These are phyloP conservation scores for Micractinium sp. DNA, from an alignment of 139 green algal genomes.

Conservation along the genomic window DNA sequence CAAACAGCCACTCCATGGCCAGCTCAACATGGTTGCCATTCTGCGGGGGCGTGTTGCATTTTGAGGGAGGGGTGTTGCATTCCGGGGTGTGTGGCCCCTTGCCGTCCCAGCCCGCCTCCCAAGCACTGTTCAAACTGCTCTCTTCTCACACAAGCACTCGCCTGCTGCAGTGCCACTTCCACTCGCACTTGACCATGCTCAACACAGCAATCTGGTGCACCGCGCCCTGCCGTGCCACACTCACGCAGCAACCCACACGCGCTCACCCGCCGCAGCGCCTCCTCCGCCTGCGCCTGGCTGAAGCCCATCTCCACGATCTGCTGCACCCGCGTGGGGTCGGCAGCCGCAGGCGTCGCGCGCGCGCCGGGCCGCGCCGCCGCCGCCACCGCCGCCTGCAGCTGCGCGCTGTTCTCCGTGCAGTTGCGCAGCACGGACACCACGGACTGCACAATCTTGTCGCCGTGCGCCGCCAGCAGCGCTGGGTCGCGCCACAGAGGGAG, in stretches of 20 bases:
- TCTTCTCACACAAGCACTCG: too few relatives aligned
- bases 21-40: constrained; percentile 86
- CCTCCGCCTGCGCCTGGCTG: constrained; percentile 64
- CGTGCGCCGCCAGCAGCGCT: constrained; percentile 23
- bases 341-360: background rate
- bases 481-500: constrained; percentile 81
- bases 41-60: constrained; percentile 9
- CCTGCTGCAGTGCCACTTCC: too few relatives aligned
- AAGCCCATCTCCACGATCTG: constrained; percentile 95
- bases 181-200: too few relatives aligned
- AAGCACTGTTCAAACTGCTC: too few relatives aligned
- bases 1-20: constrained; percentile 95
- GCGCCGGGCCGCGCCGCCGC: constrained; percentile 7
- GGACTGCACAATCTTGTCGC: constrained; percentile 28
- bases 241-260: too few relatives aligned
- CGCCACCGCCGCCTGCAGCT: constrained; percentile 22
- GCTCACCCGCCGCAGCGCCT: constrained; percentile 72
- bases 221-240: too few relatives aligned
- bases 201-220: too few relatives aligned
- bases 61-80: too few relatives aligned
- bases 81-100: background rate
- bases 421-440: constrained; percentile 68
- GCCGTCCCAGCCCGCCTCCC: background rate
- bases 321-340: constrained; percentile 65
- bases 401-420: constrained; percentile 54